Evolutionary conservation across 2,329 filamentous ascomycete genomes (phyloP).

Genomic region (Colletotrichum siamense): DNA sequence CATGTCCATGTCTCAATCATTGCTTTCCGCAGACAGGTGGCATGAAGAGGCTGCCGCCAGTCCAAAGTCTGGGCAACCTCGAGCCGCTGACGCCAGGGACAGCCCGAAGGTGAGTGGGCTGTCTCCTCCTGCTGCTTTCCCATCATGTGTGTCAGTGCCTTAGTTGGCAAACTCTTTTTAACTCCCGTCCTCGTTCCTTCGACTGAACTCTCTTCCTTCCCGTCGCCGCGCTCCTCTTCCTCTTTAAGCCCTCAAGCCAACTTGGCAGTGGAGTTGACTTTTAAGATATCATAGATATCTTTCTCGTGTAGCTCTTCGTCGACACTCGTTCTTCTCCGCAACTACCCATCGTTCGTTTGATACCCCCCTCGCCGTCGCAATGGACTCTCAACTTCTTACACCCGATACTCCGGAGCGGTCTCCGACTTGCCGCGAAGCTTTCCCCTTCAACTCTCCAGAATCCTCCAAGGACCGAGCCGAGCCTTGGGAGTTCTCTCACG

Average conservation of each 20-base stretch:
- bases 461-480: background rate
- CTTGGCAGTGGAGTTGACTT: conserved; percentile 11
- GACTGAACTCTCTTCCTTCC: background rate
- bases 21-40: background rate
- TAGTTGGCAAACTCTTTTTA: conserved; percentile 18
- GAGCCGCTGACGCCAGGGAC: conserved; percentile 7
- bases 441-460: conserved; percentile 1
- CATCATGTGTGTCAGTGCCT: conserved; percentile 20
- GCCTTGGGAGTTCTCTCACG: conserved; percentile 12
- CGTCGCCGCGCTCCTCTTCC: background rate
- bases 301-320: background rate
- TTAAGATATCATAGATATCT: conserved; percentile 9
- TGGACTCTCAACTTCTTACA: conserved; percentile 14
- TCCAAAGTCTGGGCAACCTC: conserved; percentile 8
- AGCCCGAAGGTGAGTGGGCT: conserved; percentile 2
- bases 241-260: background rate
- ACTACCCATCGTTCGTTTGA: background rate
- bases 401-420: conserved; percentile 17
- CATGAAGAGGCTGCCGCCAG: background rate
- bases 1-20: conserved; percentile 21
- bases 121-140: conserved; percentile 8
- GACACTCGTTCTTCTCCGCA: background rate
- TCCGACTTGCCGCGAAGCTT: conserved; percentile 5
- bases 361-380: background rate
- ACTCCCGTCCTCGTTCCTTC: conserved; percentile 13